Conservation (phyloP, 768 basidiomycete species). For the Tephrocybe rancida region DNA sequence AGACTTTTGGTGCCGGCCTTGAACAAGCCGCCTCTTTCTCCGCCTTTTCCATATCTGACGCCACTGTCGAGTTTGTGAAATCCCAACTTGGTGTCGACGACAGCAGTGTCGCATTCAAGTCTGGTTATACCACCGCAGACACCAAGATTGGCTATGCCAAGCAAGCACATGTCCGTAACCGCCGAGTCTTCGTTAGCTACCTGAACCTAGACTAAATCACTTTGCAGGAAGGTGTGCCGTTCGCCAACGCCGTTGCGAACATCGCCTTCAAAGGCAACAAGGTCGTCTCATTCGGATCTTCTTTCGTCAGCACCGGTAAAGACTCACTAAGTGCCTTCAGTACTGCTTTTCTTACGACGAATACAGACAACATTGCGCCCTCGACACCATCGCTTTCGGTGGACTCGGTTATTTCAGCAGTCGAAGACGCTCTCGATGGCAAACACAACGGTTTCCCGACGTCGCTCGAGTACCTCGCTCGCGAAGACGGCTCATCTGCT, state of each 20-base stretch:
- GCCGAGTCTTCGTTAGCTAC: not conserved
- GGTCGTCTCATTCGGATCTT: constrained; percentile 44
- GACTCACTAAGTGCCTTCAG: not conserved
- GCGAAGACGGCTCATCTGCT: constrained; percentile 36
- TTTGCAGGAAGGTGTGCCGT: constrained; percentile 16
- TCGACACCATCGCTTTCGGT: constrained; percentile 37
- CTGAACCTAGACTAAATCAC: not conserved
- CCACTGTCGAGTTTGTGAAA: constrained; percentile 24
- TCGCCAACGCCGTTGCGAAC: constrained; percentile 23
- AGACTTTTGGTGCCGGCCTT: constrained; percentile 31
- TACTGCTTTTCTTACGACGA: not conserved
- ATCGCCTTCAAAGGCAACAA: constrained; percentile 20
- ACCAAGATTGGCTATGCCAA: constrained; percentile 24
- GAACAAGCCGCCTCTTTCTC: constrained; percentile 19
- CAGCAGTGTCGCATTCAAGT: constrained; percentile 14
- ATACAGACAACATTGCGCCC: constrained; percentile 26
- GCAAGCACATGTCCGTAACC: constrained; percentile 19
- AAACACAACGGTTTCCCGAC: constrained; percentile 42
- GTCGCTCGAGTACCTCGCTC: constrained; percentile 41
- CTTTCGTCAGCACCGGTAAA: constrained; percentile 44
- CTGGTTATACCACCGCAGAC: constrained; percentile 17
- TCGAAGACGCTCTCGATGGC: constrained; percentile 38
- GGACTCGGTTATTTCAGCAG: constrained; percentile 34
- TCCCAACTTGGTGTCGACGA: constrained; percentile 22
- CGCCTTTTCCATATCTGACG: constrained; percentile 16